A percentile compares a stretch with the other conserved stretches of the same genome.
Conservation (phyloP, 2,329 filamentous ascomycete species). For the Beauveria sp. region DNA sequence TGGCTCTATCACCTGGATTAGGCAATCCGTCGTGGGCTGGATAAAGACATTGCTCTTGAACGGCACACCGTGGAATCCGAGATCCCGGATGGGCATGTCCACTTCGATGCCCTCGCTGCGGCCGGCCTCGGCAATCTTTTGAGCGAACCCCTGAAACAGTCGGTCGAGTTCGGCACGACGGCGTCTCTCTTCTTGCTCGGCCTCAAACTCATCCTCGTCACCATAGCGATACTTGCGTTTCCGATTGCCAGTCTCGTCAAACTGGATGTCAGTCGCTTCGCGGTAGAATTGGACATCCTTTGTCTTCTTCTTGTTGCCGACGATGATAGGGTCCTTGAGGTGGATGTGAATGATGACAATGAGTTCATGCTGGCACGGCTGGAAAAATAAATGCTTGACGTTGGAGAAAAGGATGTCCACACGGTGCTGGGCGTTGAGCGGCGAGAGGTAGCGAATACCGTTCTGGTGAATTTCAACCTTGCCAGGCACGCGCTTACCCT, state of each 20-base stretch:
- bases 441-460: conserved; percentile 89
- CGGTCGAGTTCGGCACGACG: conserved; percentile 88
- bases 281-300: conserved; percentile 98
- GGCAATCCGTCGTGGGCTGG: conserved; percentile 91
- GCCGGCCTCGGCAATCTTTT: conserved; percentile 94
- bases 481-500: conserved; percentile 92
- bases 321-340: conserved; percentile 94
- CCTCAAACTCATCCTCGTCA: conserved; percentile 97
- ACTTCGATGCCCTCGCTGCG: conserved; percentile 87
- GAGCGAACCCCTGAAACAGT: conserved; percentile 90
- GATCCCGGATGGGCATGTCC: conserved; percentile 92
- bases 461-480: conserved; percentile 98
- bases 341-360: conserved; percentile 98
- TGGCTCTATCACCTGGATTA: conserved; percentile 94
- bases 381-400: conserved; percentile 97
- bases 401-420: conserved; percentile 97
- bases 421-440: conserved; percentile 69
- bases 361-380: conserved; percentile 90
- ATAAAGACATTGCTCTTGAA: conserved; percentile 93
- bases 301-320: conserved; percentile 96
- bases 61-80: conserved; percentile 94
- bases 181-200: conserved; percentile 92
- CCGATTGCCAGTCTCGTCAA: conserved; percentile 96
- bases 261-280: conserved; percentile 96
- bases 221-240: conserved; percentile 97